Conservation (phyloP, 2,329 filamentous ascomycete species). For the Arthrocladium fulminans region DNA sequence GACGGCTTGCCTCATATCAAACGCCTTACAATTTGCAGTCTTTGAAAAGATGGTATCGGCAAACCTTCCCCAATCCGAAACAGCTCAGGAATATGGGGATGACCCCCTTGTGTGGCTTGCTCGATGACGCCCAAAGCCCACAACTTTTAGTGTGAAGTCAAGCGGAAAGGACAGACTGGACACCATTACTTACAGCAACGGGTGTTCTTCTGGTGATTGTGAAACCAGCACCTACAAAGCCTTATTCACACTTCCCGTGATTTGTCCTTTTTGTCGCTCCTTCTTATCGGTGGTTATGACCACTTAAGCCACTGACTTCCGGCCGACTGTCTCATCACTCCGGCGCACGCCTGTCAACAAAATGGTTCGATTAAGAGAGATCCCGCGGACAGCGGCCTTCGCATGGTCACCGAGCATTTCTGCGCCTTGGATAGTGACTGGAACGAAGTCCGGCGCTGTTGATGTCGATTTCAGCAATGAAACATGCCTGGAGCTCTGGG, state of each 20-base stretch:
- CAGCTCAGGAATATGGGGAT: constrained; percentile 2
- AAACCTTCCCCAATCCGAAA: neutral
- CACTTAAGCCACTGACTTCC: constrained; percentile 11
- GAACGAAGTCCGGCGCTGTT: constrained; percentile 88
- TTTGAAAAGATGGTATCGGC: too few relatives aligned
- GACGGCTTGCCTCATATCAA: too few relatives aligned
- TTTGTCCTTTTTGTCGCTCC: constrained; percentile 4
- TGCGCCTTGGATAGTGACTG: constrained; percentile 78
- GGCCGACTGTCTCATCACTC: constrained; percentile 6
- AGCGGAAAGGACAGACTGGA: constrained; percentile 7
- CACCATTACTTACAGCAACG: neutral
- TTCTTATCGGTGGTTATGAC: constrained; percentile 6
- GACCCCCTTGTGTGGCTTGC: neutral
- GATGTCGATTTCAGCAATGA: constrained; percentile 97
- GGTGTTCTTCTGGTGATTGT: neutral
- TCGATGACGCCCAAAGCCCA: constrained; percentile 10
- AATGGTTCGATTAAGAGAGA: constrained; percentile 96
- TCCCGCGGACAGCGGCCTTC: constrained; percentile 92
- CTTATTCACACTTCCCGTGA: neutral
- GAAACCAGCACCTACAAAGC: neutral
- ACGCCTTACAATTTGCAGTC: too few relatives aligned
- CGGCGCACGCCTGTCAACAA: constrained; percentile 22
- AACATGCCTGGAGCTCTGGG: constrained; percentile 93
- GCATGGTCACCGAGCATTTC: constrained; percentile 82
- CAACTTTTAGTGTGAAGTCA: neutral